Conservation (phyloP, 345 rosid genomes). For the Cardiospermum halicacabum region DNA sequence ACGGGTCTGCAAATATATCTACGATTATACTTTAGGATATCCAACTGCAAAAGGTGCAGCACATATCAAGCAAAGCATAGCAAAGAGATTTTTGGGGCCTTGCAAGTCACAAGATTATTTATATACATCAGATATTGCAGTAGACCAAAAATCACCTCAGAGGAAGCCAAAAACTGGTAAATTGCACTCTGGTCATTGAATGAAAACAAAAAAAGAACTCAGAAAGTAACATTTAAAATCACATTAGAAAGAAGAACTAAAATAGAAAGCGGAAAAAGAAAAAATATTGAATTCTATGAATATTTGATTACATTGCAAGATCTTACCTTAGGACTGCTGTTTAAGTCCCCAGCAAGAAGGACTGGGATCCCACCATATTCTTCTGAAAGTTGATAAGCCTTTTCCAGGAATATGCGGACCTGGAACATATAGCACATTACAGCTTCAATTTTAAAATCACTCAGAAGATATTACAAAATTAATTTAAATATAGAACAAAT, state of each 20-base stretch:
- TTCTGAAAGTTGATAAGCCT: constrained; percentile 65
- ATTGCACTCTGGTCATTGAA: constrained; percentile 67
- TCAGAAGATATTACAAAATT: neutral
- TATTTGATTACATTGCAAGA: constrained; percentile 6
- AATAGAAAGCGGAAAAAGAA: too few species aligned
- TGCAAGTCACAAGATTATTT: constrained; percentile 1
- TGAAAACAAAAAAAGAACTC: constrained; percentile 20
- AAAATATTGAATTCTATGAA: too few species aligned
- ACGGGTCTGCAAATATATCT: constrained; percentile 66
- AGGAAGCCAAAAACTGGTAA: constrained; percentile 72
- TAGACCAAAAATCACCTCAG: constrained; percentile 57
- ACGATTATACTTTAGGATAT: constrained; percentile 54
- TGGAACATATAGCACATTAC: constrained; percentile 23
- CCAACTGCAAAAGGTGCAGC: constrained; percentile 48
- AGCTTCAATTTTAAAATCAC: neutral
- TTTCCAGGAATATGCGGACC: constrained; percentile 76
- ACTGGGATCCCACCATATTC: constrained; percentile 83
- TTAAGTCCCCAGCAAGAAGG: constrained; percentile 72
- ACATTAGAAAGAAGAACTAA: too few species aligned
- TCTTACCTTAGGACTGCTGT: constrained; percentile 73
- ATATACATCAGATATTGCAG: constrained; percentile 6
- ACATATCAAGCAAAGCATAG: constrained; percentile 2
- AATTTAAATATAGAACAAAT: too few species aligned
- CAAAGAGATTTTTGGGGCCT: neutral
- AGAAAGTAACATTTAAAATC: constrained; percentile 6